Conservation (phyloP, 306 rosid species). For the Gleditsia sinensis region DNA sequence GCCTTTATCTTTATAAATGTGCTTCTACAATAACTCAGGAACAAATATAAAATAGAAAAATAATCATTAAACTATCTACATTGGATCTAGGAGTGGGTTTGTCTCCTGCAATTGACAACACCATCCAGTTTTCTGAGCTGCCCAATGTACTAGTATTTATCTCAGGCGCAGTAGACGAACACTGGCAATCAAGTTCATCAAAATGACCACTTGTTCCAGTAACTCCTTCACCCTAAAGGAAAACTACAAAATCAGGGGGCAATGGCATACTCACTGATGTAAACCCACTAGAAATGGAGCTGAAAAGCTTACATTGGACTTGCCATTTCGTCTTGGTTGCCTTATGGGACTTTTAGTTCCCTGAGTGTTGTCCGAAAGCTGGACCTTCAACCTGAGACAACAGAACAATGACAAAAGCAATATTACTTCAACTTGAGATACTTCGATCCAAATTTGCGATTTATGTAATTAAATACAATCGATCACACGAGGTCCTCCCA, state of each 20-base stretch:
- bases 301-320: constrained; percentile 55
- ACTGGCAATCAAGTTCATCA: constrained; percentile 57
- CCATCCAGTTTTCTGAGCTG: constrained; percentile 85
- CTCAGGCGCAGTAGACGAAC: constrained; percentile 65
- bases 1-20: constrained; percentile 1
- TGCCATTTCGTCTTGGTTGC: constrained; percentile 58
- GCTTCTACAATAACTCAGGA: not conserved
- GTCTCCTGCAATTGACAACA: constrained; percentile 44
- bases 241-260: not conserved
- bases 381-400: constrained; percentile 67
- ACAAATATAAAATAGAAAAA: not conserved
- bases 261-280: not conserved
- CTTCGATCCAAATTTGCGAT: not conserved
- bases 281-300: not conserved
- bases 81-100: constrained; percentile 48
- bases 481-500: not conserved
- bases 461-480: not conserved
- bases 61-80: constrained; percentile 27
- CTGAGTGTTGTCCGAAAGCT: constrained; percentile 65
- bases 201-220: constrained; percentile 45
- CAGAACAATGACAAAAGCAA: not conserved
- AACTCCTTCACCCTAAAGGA: constrained; percentile 59
- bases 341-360: constrained; percentile 81
- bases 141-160: constrained; percentile 53
- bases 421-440: not conserved